These are phyloP conservation scores for Beauveria varroae DNA, from an alignment of 2,329 filamentous ascomycete genomes.

Conservation along the genomic window DNA sequence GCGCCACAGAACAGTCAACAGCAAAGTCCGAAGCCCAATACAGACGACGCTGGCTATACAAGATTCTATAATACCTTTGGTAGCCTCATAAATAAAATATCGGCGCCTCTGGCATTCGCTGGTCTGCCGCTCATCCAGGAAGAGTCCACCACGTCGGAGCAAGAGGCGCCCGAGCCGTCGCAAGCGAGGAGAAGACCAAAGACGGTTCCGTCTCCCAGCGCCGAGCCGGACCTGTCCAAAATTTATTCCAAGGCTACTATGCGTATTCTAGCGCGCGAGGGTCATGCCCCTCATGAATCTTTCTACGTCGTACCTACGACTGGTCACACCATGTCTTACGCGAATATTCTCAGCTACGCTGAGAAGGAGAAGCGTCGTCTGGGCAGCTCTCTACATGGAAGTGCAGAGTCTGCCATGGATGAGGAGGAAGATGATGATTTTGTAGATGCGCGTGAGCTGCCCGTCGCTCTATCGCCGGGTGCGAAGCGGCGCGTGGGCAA, in stretches of 20 bases:
- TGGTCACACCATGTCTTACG: constrained; percentile 87
- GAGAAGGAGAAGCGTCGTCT: constrained; percentile 58
- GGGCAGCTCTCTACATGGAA: constrained; percentile 41
- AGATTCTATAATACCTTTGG: constrained; percentile 91
- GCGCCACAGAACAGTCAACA: constrained; percentile 17
- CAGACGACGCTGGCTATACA: constrained; percentile 71
- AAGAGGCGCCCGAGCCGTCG: constrained; percentile 30
- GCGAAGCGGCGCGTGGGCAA: constrained; percentile 34
- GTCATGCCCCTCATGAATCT: constrained; percentile 59
- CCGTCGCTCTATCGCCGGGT: constrained; percentile 35
- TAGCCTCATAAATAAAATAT: constrained; percentile 78
- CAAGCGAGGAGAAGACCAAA: constrained; percentile 30
- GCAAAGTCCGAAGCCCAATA: constrained; percentile 18
- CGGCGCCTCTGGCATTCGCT: constrained; percentile 85
- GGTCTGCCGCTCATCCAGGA: constrained; percentile 69
- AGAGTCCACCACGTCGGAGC: constrained; percentile 27
- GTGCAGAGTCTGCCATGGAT: constrained; percentile 43
- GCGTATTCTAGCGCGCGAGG: constrained; percentile 65
- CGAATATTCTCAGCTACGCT: constrained; percentile 70
- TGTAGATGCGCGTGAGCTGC: constrained; percentile 73
- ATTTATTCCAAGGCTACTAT: constrained; percentile 83
- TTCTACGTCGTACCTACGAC: constrained; percentile 94
- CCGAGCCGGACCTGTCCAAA: constrained; percentile 69
- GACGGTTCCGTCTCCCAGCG: constrained; percentile 23
- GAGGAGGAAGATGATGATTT: constrained; percentile 72